These are phyloP conservation scores for Ambrosiella cleistominuta DNA, from an alignment of 2,329 filamentous ascomycete genomes.

Conservation along the genomic window DNA sequence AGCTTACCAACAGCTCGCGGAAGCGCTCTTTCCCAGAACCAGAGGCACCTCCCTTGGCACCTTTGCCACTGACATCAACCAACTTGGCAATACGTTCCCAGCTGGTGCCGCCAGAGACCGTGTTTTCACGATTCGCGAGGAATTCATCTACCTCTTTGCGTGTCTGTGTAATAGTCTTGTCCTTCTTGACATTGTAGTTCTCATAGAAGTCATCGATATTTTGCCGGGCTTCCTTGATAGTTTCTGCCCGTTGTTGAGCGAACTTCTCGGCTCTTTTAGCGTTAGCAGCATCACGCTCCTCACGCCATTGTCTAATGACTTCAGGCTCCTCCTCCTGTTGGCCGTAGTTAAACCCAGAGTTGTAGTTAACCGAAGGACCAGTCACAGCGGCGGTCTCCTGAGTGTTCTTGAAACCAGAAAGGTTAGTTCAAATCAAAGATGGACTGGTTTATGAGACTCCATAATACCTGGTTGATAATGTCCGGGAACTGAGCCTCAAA, in stretches of 20 bases:
- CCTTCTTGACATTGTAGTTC: slow-evolving; percentile 96
- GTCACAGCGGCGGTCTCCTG: slow-evolving; percentile 68
- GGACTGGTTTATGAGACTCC: background rate
- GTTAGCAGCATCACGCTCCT: slow-evolving; percentile 67
- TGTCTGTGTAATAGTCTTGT: slow-evolving; percentile 79
- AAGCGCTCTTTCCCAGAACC: slow-evolving; percentile 94
- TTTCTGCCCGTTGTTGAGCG: slow-evolving; percentile 64
- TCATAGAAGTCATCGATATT: slow-evolving; percentile 99
- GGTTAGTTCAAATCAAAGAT: background rate
- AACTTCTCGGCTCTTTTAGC: slow-evolving; percentile 74
- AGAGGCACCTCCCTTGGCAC: slow-evolving; percentile 64
- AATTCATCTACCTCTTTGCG: slow-evolving; percentile 88
- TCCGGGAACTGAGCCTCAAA: slow-evolving; percentile 90
- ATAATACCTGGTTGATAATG: slow-evolving; percentile 52
- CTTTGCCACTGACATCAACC: slow-evolving; percentile 93
- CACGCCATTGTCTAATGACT: slow-evolving; percentile 80
- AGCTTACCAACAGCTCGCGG: slow-evolving; percentile 68
- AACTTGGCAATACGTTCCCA: slow-evolving; percentile 98
- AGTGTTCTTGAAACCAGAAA: slow-evolving; percentile 35
- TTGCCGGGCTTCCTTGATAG: slow-evolving; percentile 72
- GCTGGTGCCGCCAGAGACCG: slow-evolving; percentile 82
- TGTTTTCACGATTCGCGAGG: slow-evolving; percentile 74
- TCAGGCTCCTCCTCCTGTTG: slow-evolving; percentile 65
- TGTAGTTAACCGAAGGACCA: slow-evolving; percentile 42
- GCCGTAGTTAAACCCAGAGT: slow-evolving; percentile 40